These are phyloP conservation scores for Fremontodendron californicum DNA, from an alignment of 345 rosid genomes.

Conservation along the genomic window DNA sequence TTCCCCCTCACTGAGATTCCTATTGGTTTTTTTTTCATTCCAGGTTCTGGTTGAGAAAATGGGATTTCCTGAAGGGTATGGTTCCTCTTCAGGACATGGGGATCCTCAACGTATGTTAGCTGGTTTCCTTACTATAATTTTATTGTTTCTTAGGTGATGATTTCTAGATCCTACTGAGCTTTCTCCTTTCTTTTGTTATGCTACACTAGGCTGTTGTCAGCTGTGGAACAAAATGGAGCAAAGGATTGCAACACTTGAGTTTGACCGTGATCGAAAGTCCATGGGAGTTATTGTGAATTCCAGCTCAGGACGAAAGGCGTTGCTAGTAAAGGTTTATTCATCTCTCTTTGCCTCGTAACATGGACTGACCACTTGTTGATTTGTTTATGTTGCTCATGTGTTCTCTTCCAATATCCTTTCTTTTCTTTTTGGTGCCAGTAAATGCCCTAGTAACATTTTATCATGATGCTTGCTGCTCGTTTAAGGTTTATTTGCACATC, in stretches of 20 bases:
- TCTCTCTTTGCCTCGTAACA: background rate
- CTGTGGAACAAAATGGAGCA: constrained; percentile 65
- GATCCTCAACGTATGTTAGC: constrained; percentile 51
- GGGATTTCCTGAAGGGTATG: constrained; percentile 67
- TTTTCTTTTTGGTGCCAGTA: background rate
- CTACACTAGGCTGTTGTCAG: constrained; percentile 56
- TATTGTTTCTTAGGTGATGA: background rate
- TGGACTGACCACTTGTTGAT: background rate
- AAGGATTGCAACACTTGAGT: constrained; percentile 93
- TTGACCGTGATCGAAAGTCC: constrained; percentile 85
- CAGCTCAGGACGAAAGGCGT: constrained; percentile 55
- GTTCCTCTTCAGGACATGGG: constrained; percentile 33
- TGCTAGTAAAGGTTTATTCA: constrained; percentile 73
- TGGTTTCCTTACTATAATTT: background rate
- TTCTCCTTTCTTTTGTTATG: background rate
- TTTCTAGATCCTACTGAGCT: background rate
- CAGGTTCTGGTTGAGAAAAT: constrained; percentile 97
- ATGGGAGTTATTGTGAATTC: constrained; percentile 97
- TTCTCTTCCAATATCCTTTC: background rate
- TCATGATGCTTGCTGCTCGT: background rate
- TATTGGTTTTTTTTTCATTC: constrained; percentile 7
- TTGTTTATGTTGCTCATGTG: background rate
- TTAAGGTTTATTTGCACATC: background rate
- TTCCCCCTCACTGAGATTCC: background rate
- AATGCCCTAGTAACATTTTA: background rate